Base-by-base conservation (phyloP, 306 rosid species). In the Vachellia pachyceras region DNA sequence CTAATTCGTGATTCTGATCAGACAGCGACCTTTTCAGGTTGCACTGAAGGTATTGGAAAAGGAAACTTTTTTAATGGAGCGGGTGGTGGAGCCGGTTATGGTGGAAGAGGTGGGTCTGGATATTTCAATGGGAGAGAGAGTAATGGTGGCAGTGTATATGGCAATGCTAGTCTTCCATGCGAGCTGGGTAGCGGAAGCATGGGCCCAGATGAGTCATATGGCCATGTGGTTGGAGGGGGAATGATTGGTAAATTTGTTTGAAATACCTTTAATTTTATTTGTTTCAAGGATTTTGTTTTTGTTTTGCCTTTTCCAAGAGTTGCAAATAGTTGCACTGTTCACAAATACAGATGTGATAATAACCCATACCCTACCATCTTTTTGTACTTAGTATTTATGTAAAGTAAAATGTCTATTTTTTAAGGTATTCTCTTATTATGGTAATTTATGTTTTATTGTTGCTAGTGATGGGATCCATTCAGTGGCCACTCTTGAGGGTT, bases 41-140 rank as follows among this genome's bases (percentile, higher is more conserved):
- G 99, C 89, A 88, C 88, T 80, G 91, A 84, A 77, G 99, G 99
- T 77, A 86, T 95, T 84, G 99, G 99, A 67, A 95, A 90, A 84
- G 99, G 98, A 64, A 95, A 90, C 88, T 95, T 89, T 89, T 87
- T 94, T 79, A 91, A 93, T 86, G 99, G 99, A 85, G 94, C 99
- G 87, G 98, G 98, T 54, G 96, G 99, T 78, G 99, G 99, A 73
- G 99, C 98, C 79, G 99, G 99, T 68, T 97, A 95, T 88, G 99
- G 99, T 74, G 99, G 99, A 85, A 87, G 88, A 89, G 99, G 99
- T 69, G 99, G 99, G 22, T 91, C 98, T 71, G 99, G 99, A 60
- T 91, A 87, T 87, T 93, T 87, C 88, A 86, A 90, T 23, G 98
- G 99, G 82, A 86, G 86, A 87, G 79, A 82, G 82, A 88, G 95